Base-by-base conservation (phyloP, 371 early-diverging fungal genomes). In the Mucor saturninus region DNA sequence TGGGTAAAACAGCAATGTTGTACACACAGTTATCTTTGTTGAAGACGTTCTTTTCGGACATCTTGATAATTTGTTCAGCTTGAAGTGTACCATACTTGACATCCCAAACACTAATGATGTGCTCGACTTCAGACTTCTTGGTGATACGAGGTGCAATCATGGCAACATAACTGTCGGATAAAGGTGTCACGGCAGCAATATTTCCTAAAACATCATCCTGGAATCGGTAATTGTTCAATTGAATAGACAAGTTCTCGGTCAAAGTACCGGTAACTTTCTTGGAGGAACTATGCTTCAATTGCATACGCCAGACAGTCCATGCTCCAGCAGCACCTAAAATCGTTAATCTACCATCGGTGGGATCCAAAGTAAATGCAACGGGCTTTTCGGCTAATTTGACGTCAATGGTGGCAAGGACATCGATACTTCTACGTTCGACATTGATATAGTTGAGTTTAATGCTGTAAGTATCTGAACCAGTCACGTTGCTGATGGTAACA, bases 101-200 rank as follows among this genome's bases (percentile, higher is more conserved):
- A 62, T 91, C 91, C 91, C 91, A 91, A 26, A 91, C 80, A 14
- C 88, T 87, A 30, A 91, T 59, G 2, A 85, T 78, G 56, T 86
- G 85, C 39, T 87, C 86, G 10, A 71, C 56, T 61, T 67, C 57
- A 10, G n/a, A 58, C 65, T 53, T 77, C 76, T 80, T 74, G n/a
- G 56, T 63, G 3, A 65, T 64, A 45, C 82, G 74, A 28, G 77
- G 69, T 4, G 83, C 83, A 14, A 84, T 74, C 71, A 86, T 49
- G 7, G 85, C 86, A 5, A 85, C 80, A 62, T 83, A 86, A 59
- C 77, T 80, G 43, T 84, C 82, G 6, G 79, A 71, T 4, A 86
- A 65, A n/a, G 76, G 65, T 7, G 76, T 65, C 5, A 74, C 59
- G 15, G 72, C 56, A 2, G 78, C 76, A 9, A 73, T 54, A n/a